phyloP scores from a whole-genome alignment of 2,329 filamentous ascomycete species.

The Alternaria brassicicola region DNA sequence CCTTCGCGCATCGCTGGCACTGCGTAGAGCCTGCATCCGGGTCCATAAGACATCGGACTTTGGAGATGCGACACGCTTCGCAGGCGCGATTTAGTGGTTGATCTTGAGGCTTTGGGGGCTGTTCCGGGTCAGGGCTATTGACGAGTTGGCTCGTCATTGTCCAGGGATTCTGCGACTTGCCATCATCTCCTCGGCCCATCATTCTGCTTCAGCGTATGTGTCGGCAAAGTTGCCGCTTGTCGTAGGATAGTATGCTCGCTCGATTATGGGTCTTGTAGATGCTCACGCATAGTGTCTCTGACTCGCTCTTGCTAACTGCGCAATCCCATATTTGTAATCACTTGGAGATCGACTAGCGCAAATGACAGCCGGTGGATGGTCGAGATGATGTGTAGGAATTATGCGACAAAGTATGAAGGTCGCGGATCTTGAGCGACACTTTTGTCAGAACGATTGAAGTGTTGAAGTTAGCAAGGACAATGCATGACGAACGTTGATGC shows the following conservation, averaged over 20 bases:
- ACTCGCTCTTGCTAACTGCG: conserved; percentile 14
- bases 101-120: conserved; percentile 31
- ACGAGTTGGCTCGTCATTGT: conserved; percentile 21
- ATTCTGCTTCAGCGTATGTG: conserved; percentile 7
- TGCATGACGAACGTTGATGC: conserved; percentile 8
- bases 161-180: conserved; percentile 10
- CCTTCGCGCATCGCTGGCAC: conserved; percentile 47
- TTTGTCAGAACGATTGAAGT: not conserved
- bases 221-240: not conserved
- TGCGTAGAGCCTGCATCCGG: conserved; percentile 33
- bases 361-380: not conserved
- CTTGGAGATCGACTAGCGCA: conserved; percentile 5
- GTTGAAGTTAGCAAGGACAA: not conserved
- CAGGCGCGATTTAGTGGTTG: conserved; percentile 45
- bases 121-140: conserved; percentile 22
- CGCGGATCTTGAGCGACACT: not conserved
- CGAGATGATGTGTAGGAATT: not conserved
- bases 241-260: not conserved
- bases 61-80: conserved; percentile 45
- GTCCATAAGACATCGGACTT: conserved; percentile 43
- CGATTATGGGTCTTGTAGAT: not conserved
- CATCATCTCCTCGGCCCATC: conserved; percentile 15
- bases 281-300: conserved; percentile 3
- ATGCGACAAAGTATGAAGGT: not conserved
- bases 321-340: conserved; percentile 16